These are phyloP conservation scores for Solanum dulcamara DNA, from an alignment of 257 asterid genomes.

Conservation along the genomic window DNA sequence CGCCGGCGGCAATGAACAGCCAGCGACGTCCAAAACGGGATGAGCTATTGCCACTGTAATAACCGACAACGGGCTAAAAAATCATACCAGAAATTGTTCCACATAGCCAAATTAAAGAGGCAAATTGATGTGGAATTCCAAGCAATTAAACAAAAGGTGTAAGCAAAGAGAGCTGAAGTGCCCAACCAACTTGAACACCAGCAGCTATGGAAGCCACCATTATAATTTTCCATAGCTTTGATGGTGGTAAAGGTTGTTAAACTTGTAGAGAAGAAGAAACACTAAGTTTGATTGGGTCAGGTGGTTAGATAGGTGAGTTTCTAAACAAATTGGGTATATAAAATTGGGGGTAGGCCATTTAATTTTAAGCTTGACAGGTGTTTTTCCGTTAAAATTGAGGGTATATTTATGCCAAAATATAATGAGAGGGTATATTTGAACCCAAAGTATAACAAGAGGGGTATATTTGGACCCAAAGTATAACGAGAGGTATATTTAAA, in stretches of 20 bases:
- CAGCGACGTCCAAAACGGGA: constrained; percentile 66
- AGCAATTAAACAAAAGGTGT: constrained; percentile 82
- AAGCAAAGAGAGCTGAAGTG: constrained; percentile 68
- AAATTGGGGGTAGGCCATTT: too few relatives aligned
- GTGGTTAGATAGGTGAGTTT: too few relatives aligned
- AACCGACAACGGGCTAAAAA: constrained; percentile 81
- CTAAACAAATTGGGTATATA: too few relatives aligned
- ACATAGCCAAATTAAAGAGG: constrained; percentile 78
- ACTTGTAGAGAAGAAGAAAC: constrained; percentile 9
- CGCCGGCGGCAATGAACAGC: constrained; percentile 70
- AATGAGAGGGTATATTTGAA: too few relatives aligned
- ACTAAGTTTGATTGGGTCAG: neutral
- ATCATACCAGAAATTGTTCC: constrained; percentile 78
- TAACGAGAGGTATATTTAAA: too few relatives aligned
- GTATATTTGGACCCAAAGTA: too few relatives aligned
- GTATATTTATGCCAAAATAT: too few relatives aligned
- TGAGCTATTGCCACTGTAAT: constrained; percentile 56
- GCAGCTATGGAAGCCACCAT: constrained; percentile 74
- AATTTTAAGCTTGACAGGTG: too few relatives aligned
- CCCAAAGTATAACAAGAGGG: too few relatives aligned
- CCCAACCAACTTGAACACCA: constrained; percentile 93
- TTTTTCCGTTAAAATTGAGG: too few relatives aligned
- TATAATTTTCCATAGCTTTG: constrained; percentile 26
- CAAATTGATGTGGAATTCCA: constrained; percentile 62
- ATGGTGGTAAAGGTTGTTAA: constrained; percentile 1